A percentile compares a stretch with the other conserved stretches of the same genome.
These are phyloP conservation scores for Coffea canephora DNA, from an alignment of 257 asterid genomes.

Conservation along the genomic window DNA sequence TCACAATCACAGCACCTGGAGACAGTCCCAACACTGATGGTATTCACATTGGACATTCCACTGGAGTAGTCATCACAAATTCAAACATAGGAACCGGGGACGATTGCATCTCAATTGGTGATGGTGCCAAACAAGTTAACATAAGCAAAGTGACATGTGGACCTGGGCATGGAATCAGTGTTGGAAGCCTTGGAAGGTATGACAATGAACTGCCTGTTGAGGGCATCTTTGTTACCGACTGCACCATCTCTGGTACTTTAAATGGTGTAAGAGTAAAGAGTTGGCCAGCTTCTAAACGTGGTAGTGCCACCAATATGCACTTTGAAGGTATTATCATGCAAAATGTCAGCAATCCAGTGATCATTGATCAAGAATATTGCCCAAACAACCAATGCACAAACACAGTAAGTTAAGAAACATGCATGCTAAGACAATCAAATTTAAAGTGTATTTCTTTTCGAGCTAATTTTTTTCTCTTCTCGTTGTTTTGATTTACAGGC, in stretches of 20 bases:
- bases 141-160: conserved; percentile 22
- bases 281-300: conserved; percentile 14
- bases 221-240: conserved; percentile 18
- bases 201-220: conserved; percentile 18
- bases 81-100: conserved; percentile 22
- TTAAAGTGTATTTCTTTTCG: too few relatives aligned
- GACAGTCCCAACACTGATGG: conserved; percentile 29
- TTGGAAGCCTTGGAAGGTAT: conserved; percentile 28
- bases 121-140: conserved; percentile 16
- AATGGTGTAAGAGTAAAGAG: conserved; percentile 28
- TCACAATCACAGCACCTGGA: conserved; percentile 16
- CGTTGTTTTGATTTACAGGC: neutral
- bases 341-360: conserved; percentile 25
- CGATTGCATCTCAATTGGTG: conserved; percentile 32
- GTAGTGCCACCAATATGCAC: conserved; percentile 16
- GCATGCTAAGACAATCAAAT: neutral
- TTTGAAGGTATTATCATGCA: conserved; percentile 23
- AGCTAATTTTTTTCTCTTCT: neutral
- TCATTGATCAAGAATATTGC: conserved; percentile 29
- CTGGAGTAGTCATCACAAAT: neutral
- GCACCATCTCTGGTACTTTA: conserved; percentile 10
- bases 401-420: neutral
- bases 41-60: conserved; percentile 24
- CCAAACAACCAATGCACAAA: conserved; percentile 18
- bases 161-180: conserved; percentile 33